A percentile compares a stretch with the other conserved stretches of the same genome.
phyloP scores from a whole-genome alignment of 441 rosid species.

The Capsella rubella region DNA sequence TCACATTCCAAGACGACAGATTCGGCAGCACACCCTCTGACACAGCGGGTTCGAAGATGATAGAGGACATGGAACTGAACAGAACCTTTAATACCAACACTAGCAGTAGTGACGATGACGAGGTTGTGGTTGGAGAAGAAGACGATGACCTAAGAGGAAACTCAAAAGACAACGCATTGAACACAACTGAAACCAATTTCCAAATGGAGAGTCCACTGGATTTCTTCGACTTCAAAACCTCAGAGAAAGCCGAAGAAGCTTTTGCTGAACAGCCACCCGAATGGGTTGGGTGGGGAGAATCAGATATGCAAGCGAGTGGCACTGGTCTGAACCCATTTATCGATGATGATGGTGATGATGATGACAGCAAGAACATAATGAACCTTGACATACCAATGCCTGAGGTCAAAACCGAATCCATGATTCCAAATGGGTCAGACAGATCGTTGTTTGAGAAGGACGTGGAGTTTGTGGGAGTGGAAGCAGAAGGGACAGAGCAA shows the following conservation, averaged over 20 bases:
- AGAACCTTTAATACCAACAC: constrained; percentile 54
- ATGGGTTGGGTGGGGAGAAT: constrained; percentile 91
- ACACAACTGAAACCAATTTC: constrained; percentile 48
- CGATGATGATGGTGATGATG: constrained; percentile 58
- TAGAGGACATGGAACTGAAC: constrained; percentile 72
- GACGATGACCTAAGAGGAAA: constrained; percentile 59
- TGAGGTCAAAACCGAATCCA: constrained; percentile 48
- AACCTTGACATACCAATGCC: constrained; percentile 46
- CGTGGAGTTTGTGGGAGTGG: constrained; percentile 95
- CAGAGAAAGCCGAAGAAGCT: constrained; percentile 63
- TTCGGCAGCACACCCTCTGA: constrained; percentile 57
- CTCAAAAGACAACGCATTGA: constrained; percentile 49
- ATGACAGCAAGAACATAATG: constrained; percentile 51
- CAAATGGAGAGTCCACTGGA: constrained; percentile 45
- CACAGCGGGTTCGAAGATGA: constrained; percentile 60
- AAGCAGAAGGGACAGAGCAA: constrained; percentile 85
- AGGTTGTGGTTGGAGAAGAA: constrained; percentile 94
- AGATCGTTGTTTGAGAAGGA: constrained; percentile 92
- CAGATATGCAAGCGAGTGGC: constrained; percentile 64
- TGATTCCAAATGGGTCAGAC: constrained; percentile 66
- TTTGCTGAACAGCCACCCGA: constrained; percentile 71
- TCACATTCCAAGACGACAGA: constrained; percentile 91
- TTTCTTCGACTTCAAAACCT: constrained; percentile 70
- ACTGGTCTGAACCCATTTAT: constrained; percentile 80
- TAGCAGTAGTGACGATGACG: constrained; percentile 89